Evolutionary conservation across 805 yeast genomes (phyloP), one percentile per base, ranked within the genome.

Genomic region (Candida berthetii): DNA sequence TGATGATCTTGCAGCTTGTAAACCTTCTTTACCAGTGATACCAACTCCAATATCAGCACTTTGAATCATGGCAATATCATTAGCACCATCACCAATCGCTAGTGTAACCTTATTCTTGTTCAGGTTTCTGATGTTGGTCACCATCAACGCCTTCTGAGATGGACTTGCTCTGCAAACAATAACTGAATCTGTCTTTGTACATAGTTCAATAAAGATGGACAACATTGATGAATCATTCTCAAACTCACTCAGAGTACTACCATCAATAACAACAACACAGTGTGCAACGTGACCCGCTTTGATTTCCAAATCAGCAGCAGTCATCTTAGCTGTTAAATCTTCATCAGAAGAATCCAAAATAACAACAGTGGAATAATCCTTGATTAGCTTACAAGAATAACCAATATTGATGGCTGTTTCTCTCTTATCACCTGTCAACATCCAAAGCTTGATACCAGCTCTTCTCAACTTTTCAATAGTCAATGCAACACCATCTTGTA

Each of bases 231-330:
- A 66, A 55, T 93, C 96, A 27, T 67, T 66, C 61, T 93, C 96
- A 39, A 91, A 75, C 18, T 69, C 69, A 0, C 79, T 58, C 45
- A 93, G 66, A 0, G 99, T 88, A 3, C 80, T 82, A n/a, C 99
- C 99, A 63, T 93, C 99, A 39, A 93, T 76, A 1, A 93, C 97
- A 14, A 89, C 77, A 13, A 95, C 99, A 62, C 95, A 83, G 55
- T 93, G 99, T 0, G 98, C 99, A 25, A 90, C 82, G 42, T 73
- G 69, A 1, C 86, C 91, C 7, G 74, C 73, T 32, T 78, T 75
- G 11, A 93, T 68, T 53, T 85, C 95, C 40, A 79, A 75, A 40
- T 81, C 75, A 0, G 96, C 81, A 0, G 91, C 85, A 22, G 82
- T 74, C 65, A 93, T 82, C 42, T 77, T 72, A 4, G 84, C 79